These are phyloP conservation scores for Aspergillus carlsbadensis DNA, from an alignment of 495 filamentous ascomycete species.

Conservation along the genomic window DNA sequence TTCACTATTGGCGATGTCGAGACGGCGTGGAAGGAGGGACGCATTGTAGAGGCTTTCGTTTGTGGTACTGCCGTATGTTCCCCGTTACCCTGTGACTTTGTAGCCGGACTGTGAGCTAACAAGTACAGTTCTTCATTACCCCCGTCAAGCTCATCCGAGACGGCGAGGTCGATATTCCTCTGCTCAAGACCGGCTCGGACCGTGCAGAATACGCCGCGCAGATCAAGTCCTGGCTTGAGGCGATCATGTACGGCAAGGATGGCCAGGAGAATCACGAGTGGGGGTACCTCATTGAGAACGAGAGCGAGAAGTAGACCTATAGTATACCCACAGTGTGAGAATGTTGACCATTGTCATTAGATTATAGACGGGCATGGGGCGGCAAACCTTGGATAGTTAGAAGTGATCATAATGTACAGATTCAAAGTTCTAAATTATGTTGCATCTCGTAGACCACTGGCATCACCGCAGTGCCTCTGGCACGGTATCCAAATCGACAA, in stretches of 20 bases:
- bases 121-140: conserved; percentile 71
- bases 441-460: not conserved
- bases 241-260: conserved; percentile 85
- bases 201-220: conserved; percentile 65
- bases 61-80: conserved; percentile 78
- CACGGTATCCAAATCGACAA: conserved; percentile 61
- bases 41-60: conserved; percentile 81
- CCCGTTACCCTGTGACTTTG: not conserved
- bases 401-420: not conserved
- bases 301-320: conserved; percentile 32
- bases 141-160: conserved; percentile 73
- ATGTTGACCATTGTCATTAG: not conserved
- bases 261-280: conserved; percentile 77
- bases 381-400: not conserved
- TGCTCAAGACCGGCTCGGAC: conserved; percentile 59
- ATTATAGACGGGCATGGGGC: not conserved
- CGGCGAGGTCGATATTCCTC: conserved; percentile 63
- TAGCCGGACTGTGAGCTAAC: conserved; percentile 7
- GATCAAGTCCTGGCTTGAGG: conserved; percentile 75
- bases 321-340: not conserved
- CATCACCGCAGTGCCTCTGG: not conserved
- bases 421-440: not conserved
- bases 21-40: conserved; percentile 69
- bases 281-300: conserved; percentile 71
- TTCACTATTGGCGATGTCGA: conserved; percentile 80